Percentiles rank a stretch among this genome's conserved stretches.
phyloP scores from a whole-genome alignment of 768 basidiomycete genomes.

The Trametes meyenii region DNA sequence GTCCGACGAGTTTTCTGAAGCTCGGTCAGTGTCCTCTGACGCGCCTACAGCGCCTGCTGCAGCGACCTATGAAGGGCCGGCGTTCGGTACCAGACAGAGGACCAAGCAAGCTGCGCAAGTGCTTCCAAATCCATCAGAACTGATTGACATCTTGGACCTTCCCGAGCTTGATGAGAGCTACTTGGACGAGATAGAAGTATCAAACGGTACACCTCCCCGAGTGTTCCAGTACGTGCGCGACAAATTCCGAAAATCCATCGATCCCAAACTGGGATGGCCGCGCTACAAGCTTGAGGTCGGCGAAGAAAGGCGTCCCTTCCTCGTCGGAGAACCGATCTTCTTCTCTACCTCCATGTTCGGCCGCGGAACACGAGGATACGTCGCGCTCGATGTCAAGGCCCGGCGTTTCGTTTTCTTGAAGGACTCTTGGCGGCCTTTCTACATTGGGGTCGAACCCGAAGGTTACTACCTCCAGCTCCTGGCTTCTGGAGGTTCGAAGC shows the following conservation, averaged over 20 bases:
- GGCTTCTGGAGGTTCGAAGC: neutral
- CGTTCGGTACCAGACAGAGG: too few relatives aligned
- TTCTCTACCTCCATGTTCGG: neutral
- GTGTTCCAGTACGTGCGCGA: neutral
- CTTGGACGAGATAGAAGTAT: too few relatives aligned
- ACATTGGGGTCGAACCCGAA: constrained; percentile 1
- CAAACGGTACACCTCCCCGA: too few relatives aligned
- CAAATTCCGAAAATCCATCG: neutral
- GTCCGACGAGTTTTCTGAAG: too few relatives aligned
- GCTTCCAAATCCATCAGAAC: too few relatives aligned
- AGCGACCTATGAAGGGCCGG: too few relatives aligned
- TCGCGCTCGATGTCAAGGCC: constrained; percentile 11
- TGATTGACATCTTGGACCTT: too few relatives aligned
- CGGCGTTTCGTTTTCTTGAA: constrained; percentile 18
- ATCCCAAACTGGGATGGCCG: neutral
- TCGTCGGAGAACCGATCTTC: constrained; percentile 7
- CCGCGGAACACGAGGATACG: constrained; percentile 18
- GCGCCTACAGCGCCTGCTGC: too few relatives aligned
- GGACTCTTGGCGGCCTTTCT: constrained; percentile 19
- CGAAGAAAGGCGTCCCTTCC: neutral
- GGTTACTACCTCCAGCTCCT: constrained; percentile 6
- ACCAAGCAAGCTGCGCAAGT: too few relatives aligned
- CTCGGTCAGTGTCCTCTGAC: too few relatives aligned
- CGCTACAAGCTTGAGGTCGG: constrained; percentile 8
- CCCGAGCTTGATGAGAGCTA: too few relatives aligned